Percentiles rank a stretch among this genome's conserved stretches.
Conservation (phyloP, 73 alveolate species). For the Durusdinium trenchii region DNA sequence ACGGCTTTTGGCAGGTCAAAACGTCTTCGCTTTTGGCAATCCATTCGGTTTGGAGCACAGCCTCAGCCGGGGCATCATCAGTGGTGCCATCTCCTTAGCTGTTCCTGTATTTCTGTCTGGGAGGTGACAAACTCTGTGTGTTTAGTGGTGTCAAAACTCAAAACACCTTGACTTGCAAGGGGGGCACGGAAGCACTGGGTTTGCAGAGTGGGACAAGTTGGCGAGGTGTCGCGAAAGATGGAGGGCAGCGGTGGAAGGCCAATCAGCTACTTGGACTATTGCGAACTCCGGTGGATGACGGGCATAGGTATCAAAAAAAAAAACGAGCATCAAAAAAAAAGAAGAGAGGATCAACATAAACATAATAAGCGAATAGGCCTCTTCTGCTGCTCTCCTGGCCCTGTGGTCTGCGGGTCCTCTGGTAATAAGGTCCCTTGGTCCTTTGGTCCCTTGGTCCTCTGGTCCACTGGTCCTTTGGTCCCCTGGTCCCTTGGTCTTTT, state of each 20-base stretch:
- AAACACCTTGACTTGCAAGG: too few relatives aligned
- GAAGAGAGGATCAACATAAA: too few relatives aligned
- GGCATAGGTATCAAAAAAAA: too few relatives aligned
- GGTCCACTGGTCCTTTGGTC: too few relatives aligned
- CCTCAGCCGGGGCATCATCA: slow-evolving; percentile 87
- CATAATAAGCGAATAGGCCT: too few relatives aligned
- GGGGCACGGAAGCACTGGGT: not conserved
- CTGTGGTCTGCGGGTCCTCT: too few relatives aligned
- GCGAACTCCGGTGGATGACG: not conserved
- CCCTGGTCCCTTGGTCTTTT: too few relatives aligned
- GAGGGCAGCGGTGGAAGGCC: slow-evolving; percentile 87
- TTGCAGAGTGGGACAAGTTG: not conserved
- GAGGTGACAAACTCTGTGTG: not conserved
- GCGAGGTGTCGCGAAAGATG: slow-evolving; percentile 52
- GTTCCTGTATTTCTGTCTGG: not conserved
- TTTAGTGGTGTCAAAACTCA: not conserved
- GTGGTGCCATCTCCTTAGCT: slow-evolving; percentile 14
- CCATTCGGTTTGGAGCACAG: slow-evolving; percentile 89
- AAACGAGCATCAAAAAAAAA: too few relatives aligned
- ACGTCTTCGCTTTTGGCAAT: slow-evolving; percentile 82
- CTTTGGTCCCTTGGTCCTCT: too few relatives aligned
- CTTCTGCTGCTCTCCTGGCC: too few relatives aligned
- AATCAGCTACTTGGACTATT: slow-evolving; percentile 17
- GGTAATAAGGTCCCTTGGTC: too few relatives aligned
- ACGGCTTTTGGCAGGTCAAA: slow-evolving; percentile 5